Conservation (phyloP, 1,139 yeast genomes). For the Arxiozyma bovina region DNA sequence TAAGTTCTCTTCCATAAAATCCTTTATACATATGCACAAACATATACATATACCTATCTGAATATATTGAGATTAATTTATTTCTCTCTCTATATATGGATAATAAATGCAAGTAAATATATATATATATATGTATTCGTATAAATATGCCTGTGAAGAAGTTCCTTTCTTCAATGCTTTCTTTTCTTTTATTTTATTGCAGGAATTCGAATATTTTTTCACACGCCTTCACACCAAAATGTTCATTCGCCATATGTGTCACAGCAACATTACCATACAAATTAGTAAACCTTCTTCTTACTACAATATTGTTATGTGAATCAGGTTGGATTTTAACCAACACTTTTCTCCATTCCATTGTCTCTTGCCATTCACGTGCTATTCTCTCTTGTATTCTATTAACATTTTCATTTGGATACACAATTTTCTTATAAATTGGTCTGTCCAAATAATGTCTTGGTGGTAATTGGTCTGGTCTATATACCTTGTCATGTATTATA, state of each 20-base stretch:
- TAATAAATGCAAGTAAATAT: neutral
- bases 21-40: neutral
- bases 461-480: constrained; percentile 59
- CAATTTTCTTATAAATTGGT: constrained; percentile 18
- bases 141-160: too few species aligned
- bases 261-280: constrained; percentile 96
- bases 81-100: too few species aligned
- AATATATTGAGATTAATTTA: neutral
- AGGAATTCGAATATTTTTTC: neutral
- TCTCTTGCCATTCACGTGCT: constrained; percentile 82
- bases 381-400: constrained; percentile 64
- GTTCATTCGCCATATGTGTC: constrained; percentile 64
- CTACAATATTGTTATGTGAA: constrained; percentile 91
- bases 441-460: constrained; percentile 34
- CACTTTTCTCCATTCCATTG: constrained; percentile 87
- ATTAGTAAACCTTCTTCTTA: constrained; percentile 80
- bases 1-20: neutral
- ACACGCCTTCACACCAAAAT: constrained; percentile 37
- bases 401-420: constrained; percentile 27
- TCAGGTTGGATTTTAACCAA: constrained; percentile 80
- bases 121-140: too few species aligned
- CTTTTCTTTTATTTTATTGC: neutral
- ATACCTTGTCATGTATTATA: constrained; percentile 74
- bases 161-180: neutral
- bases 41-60: neutral